These are phyloP conservation scores for Pyrenophora seminiperda DNA, from an alignment of 2,329 filamentous ascomycete genomes.

Conservation along the genomic window DNA sequence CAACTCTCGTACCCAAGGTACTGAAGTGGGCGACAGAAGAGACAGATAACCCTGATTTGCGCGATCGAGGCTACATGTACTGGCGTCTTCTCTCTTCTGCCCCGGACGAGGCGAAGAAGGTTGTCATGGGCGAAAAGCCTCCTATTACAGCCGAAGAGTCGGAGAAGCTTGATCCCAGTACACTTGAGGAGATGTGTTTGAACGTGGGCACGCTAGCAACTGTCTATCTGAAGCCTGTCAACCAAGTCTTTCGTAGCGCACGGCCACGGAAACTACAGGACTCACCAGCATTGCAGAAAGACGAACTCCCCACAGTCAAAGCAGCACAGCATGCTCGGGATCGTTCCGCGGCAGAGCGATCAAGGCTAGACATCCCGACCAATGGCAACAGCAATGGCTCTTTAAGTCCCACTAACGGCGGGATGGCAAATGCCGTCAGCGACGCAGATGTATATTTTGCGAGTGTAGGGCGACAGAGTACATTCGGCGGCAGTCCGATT, in stretches of 20 bases:
- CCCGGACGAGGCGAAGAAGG: slow-evolving; percentile 79
- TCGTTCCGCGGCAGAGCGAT: slow-evolving; percentile 39
- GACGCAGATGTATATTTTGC: slow-evolving; percentile 92
- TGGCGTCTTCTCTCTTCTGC: slow-evolving; percentile 95
- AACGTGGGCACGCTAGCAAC: slow-evolving; percentile 95
- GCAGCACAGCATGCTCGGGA: slow-evolving; percentile 48
- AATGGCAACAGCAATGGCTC: slow-evolving; percentile 31
- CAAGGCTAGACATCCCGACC: slow-evolving; percentile 33
- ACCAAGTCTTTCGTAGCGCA: slow-evolving; percentile 92
- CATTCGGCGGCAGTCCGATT: slow-evolving; percentile 44
- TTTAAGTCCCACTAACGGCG: slow-evolving; percentile 39
- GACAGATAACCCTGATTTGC: slow-evolving; percentile 96
- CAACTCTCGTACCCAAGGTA: slow-evolving; percentile 90
- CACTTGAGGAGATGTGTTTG: slow-evolving; percentile 95
- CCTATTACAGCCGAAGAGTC: slow-evolving; percentile 89
- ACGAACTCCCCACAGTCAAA: slow-evolving; percentile 64
- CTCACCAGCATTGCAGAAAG: slow-evolving; percentile 82
- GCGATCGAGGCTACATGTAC: slow-evolving; percentile 98
- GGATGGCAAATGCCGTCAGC: slow-evolving; percentile 73
- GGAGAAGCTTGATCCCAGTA: slow-evolving; percentile 87
- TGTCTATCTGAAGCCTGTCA: slow-evolving; percentile 96
- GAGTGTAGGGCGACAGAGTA: slow-evolving; percentile 52
- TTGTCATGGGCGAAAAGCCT: slow-evolving; percentile 98
- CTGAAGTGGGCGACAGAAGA: slow-evolving; percentile 99
- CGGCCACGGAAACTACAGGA: slow-evolving; percentile 78